Percentiles rank a stretch among this genome's conserved stretches.
Evolutionary conservation across 352 stramenopile species (phyloP).

Genomic region (Globisporangium paddicum): DNA sequence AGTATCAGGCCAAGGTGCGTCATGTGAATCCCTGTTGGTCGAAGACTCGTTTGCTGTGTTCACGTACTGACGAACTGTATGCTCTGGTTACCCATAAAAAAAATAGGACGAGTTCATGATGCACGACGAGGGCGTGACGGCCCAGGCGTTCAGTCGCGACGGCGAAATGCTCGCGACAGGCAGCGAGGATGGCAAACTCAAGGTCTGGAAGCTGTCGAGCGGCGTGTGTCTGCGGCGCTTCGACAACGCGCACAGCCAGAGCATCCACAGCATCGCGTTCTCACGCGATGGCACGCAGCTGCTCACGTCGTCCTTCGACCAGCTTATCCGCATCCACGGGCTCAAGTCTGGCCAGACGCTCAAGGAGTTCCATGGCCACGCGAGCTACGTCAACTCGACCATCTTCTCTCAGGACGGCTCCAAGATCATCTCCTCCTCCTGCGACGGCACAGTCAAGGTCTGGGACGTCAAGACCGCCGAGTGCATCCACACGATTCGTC

Average conservation of each 20-base stretch:
- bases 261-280: slow-evolving; percentile 87
- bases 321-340: slow-evolving; percentile 90
- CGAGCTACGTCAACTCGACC: slow-evolving; percentile 90
- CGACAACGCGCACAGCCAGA: slow-evolving; percentile 71
- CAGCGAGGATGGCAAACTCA: slow-evolving; percentile 83
- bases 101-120: slow-evolving; percentile 92
- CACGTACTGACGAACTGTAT: no score
- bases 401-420: slow-evolving; percentile 70
- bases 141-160: slow-evolving; percentile 85
- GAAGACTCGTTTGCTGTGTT: background rate
- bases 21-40: background rate
- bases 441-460: slow-evolving; percentile 90
- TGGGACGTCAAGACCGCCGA: slow-evolving; percentile 88
- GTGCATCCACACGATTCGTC: slow-evolving; percentile 70
- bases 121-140: slow-evolving; percentile 85
- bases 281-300: slow-evolving; percentile 90
- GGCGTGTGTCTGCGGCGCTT: slow-evolving; percentile 90
- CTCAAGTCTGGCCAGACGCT: slow-evolving; percentile 89
- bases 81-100: background rate
- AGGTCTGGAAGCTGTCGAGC: slow-evolving; percentile 91
- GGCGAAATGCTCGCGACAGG: slow-evolving; percentile 85
- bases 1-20: slow-evolving; percentile 88
- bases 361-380: slow-evolving; percentile 93
- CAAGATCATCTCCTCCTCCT: slow-evolving; percentile 83
- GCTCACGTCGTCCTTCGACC: slow-evolving; percentile 87